A percentile compares a stretch with the other conserved stretches of the same genome.
phyloP scores from a whole-genome alignment of 768 basidiomycete genomes.

The Leucogyrophana mollusca region DNA sequence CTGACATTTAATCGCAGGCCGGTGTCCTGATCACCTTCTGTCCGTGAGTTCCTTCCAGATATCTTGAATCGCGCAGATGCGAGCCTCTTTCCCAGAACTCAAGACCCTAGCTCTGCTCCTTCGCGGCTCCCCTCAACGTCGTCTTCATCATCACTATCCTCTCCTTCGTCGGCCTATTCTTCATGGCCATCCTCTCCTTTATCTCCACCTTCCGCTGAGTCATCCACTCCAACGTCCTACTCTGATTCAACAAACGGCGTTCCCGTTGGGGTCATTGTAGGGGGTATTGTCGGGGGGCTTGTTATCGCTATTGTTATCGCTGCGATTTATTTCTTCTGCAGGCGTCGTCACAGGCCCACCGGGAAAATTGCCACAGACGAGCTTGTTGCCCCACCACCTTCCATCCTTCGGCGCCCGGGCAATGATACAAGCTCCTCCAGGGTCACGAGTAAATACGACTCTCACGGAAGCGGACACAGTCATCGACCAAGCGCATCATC shows the following conservation, averaged over 20 bases:
- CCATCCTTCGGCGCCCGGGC: not conserved
- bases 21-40: slow-evolving; percentile 4
- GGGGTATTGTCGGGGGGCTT: not conserved
- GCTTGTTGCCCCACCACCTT: not conserved
- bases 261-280: not conserved
- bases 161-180: no score
- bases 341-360: not conserved
- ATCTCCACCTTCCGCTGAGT: not conserved
- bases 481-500: not conserved
- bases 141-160: no score
- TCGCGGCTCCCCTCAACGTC: not conserved
- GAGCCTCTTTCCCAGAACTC: not conserved
- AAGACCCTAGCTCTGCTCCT: not conserved
- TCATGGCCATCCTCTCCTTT: not conserved
- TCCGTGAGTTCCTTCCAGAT: slow-evolving; percentile 2
- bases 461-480: not conserved
- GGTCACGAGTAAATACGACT: not conserved
- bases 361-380: not conserved
- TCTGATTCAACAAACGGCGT: not conserved
- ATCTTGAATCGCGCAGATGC: not conserved
- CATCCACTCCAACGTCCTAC: not conserved
- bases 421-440: not conserved
- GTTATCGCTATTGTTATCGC: not conserved
- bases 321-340: not conserved
- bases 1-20: not conserved